Base-by-base conservation (phyloP, 768 basidiomycete genomes). In the Phlegmacium glaucopus region DNA sequence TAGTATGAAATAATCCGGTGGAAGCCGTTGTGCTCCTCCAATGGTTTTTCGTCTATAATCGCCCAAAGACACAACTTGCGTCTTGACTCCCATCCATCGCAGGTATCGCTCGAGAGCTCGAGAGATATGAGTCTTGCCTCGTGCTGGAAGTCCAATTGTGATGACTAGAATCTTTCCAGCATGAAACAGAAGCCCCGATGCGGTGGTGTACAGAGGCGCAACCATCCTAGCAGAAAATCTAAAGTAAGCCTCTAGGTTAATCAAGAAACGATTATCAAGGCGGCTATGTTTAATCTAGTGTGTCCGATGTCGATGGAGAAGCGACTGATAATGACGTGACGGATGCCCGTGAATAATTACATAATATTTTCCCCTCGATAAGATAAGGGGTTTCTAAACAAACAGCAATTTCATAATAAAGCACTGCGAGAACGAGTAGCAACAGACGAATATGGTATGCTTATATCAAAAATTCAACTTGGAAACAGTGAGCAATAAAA, bases 41-140 rank as follows among this genome's bases (percentile, higher is more conserved):
- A 98, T 71, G 0, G 84, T 81, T 74, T 92, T 91, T 44, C 96
- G 72, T 39, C 96, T 81, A 66, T 95, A 94, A 67, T 99, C 96
- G 16, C 96, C 96, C 9, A 99, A 74, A 6, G 93, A 94, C 47
- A 97, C 85, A 45, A 98, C 96, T 53, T 87, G 82, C 0, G 93
- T 95, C 68, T 95, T 97, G 45, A 99, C 90, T 26, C 96, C 96
- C 67, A 92, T 90, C 96, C 96, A 99, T 65, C 93, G 78, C 1
- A 99, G 78, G 67, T 99, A 99, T n/a, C 96, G 83, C 65, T 98
- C 95, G 10, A 98, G 77, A 6, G 95, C 86, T 32, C 94, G 80
- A 1, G 94, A 95, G 47, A 98, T 92, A 64, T 99, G 96, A 0
- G 96, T 99, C 71, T 96, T 96, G 28, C 94, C 93, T 44, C 93